A percentile compares a stretch with the other conserved stretches of the same genome.
Conservation (phyloP, 1,139 yeast species). For the Maudiozyma humilis region DNA sequence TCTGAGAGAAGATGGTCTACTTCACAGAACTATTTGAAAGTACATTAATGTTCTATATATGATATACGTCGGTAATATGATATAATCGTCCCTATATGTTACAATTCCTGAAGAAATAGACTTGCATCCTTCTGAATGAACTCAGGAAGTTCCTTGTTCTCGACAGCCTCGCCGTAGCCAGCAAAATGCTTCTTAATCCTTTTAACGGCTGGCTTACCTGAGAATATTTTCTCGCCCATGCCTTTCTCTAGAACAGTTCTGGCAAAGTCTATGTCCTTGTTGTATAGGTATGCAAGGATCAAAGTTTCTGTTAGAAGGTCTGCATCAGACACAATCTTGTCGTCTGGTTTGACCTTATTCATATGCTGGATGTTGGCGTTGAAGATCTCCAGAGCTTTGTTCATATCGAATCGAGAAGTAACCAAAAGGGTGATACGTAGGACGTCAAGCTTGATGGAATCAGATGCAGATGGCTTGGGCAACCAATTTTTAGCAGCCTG, state of each 20-base stretch:
- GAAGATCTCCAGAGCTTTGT: slow-evolving; percentile 42
- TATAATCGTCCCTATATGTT: no score
- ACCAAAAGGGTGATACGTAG: slow-evolving; percentile 43
- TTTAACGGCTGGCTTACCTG: slow-evolving; percentile 39
- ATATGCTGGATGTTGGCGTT: slow-evolving; percentile 40
- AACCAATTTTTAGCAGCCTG: slow-evolving; percentile 42
- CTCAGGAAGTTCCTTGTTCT: slow-evolving; percentile 17
- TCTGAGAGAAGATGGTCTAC: no score
- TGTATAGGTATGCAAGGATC: slow-evolving; percentile 41
- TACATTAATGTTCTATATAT: no score
- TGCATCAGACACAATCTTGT: slow-evolving; percentile 36
- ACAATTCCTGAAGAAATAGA: slow-evolving; percentile 1
- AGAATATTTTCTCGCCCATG: slow-evolving; percentile 36
- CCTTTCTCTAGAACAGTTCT: slow-evolving; percentile 53
- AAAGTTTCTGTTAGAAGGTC: slow-evolving; percentile 49
- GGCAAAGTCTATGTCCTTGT: slow-evolving; percentile 56
- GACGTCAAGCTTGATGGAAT: slow-evolving; percentile 19
- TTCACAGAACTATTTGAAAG: no score
- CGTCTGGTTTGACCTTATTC: slow-evolving; percentile 29
- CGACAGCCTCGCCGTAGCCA: slow-evolving; percentile 47
- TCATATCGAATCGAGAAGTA: slow-evolving; percentile 39
- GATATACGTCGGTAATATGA: no score
- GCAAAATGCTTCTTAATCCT: slow-evolving; percentile 42
- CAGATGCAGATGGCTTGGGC: slow-evolving; percentile 15
- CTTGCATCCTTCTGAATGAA: slow-evolving; percentile 16